Evolutionary conservation across 768 basidiomycete species (phyloP).

Genomic region (Fomitopsis serialis): DNA sequence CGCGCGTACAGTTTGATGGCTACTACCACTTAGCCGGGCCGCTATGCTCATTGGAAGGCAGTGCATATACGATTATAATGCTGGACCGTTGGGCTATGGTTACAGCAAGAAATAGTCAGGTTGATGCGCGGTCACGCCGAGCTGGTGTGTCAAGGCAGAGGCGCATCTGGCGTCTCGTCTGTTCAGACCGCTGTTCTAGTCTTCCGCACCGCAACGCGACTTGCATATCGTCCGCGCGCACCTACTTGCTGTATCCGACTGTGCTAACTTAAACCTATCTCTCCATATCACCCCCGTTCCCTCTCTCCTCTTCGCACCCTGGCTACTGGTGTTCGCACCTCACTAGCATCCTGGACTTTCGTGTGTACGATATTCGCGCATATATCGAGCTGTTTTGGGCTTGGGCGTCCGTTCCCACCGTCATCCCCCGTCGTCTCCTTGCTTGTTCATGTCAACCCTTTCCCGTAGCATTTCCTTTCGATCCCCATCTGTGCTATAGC

Average conservation of each 20-base stretch:
- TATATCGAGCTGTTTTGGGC: conserved; percentile 13
- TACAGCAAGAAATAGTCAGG: background rate
- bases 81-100: conserved; percentile 1
- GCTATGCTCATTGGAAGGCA: conserved; percentile 5
- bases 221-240: background rate
- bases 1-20: conserved; percentile 19
- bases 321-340: conserved; percentile 13
- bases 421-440: conserved; percentile 9
- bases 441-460: conserved; percentile 7
- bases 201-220: background rate
- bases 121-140: background rate
- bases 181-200: background rate
- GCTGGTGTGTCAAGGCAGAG: background rate
- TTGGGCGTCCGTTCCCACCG: conserved; percentile 23
- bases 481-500: conserved; percentile 38
- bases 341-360: conserved; percentile 22
- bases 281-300: conserved; percentile 2
- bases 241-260: conserved; percentile 1
- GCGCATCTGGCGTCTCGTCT: background rate
- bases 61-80: conserved; percentile 20
- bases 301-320: conserved; percentile 6
- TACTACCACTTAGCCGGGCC: conserved; percentile 21
- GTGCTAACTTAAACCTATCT: conserved; percentile 17
- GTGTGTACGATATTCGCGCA: conserved; percentile 17
- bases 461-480: conserved; percentile 17